These are phyloP conservation scores for Candida verbasci DNA, from an alignment of 805 yeast genomes.

Conservation along the genomic window DNA sequence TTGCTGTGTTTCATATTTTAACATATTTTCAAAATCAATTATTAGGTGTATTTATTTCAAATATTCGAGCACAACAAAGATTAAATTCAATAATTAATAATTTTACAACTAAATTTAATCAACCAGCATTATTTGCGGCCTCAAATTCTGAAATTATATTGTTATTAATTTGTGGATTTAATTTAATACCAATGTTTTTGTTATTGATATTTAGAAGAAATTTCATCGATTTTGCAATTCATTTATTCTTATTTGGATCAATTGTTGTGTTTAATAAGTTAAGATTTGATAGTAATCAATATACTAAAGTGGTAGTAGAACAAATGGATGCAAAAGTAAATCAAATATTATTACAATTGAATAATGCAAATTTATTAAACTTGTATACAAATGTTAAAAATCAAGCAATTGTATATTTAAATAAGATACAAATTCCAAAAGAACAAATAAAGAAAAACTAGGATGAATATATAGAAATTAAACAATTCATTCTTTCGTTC, in stretches of 20 bases:
- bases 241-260: slow-evolving; percentile 27
- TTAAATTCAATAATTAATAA: slow-evolving; percentile 24
- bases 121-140: slow-evolving; percentile 34
- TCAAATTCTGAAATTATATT: slow-evolving; percentile 33
- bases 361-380: slow-evolving; percentile 11
- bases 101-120: slow-evolving; percentile 29
- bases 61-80: slow-evolving; percentile 23
- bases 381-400: slow-evolving; percentile 20
- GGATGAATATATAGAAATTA: background rate
- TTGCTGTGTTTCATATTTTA: slow-evolving; percentile 33
- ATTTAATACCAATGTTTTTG: slow-evolving; percentile 21
- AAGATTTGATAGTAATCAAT: slow-evolving; percentile 29
- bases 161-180: slow-evolving; percentile 16
- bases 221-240: slow-evolving; percentile 28
- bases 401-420: slow-evolving; percentile 14
- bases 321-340: slow-evolving; percentile 43
- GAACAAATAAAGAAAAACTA: slow-evolving; percentile 10
- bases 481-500: no score
- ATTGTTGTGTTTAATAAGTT: slow-evolving; percentile 31
- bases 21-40: slow-evolving; percentile 36
- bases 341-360: slow-evolving; percentile 12
- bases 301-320: slow-evolving; percentile 35
- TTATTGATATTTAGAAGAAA: slow-evolving; percentile 29
- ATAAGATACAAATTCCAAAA: slow-evolving; percentile 19
- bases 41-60: slow-evolving; percentile 30